Percentiles rank a stretch among this genome's conserved stretches.
phyloP scores from a whole-genome alignment of 1,284 basidiomycete genomes.

The Amylostereum areolatum region DNA sequence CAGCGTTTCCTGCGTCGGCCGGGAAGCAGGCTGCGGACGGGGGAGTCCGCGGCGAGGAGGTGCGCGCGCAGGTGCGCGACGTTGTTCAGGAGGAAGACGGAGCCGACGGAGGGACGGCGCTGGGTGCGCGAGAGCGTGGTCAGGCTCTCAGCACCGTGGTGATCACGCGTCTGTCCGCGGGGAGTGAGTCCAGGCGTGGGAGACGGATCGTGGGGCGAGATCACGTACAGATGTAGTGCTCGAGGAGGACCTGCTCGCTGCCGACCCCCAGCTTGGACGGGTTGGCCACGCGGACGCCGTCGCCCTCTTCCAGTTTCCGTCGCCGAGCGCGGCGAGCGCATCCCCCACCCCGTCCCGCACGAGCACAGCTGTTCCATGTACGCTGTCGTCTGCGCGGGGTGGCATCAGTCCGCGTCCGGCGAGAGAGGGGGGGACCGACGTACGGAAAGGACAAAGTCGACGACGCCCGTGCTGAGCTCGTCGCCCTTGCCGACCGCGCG shows the following conservation, averaged over 20 bases:
- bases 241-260: conserved; percentile 55
- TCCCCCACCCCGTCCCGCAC: conserved; percentile 61
- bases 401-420: too few species aligned
- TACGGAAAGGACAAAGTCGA: conserved; percentile 38
- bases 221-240: conserved; percentile 66
- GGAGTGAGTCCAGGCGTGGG: conserved; percentile 5
- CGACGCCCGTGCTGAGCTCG: conserved; percentile 51
- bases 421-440: neutral
- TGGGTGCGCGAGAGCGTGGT: conserved; percentile 57
- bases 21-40: conserved; percentile 47
- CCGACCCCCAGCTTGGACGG: conserved; percentile 39
- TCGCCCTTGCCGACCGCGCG: conserved; percentile 44
- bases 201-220: neutral
- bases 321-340: conserved; percentile 62
- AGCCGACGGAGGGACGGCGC: conserved; percentile 58
- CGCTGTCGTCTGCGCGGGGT: conserved; percentile 47
- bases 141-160: conserved; percentile 50
- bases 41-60: conserved; percentile 45
- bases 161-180: conserved; percentile 51
- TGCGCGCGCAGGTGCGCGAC: conserved; percentile 58
- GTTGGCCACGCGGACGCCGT: conserved; percentile 61
- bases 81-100: conserved; percentile 77
- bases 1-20: conserved; percentile 53
- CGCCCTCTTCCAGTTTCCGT: conserved; percentile 86
- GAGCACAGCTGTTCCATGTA: conserved; percentile 63